These are phyloP conservation scores for Apiotrichum mycotoxinovorans DNA, from an alignment of 1,284 basidiomycete species.

Conservation along the genomic window DNA sequence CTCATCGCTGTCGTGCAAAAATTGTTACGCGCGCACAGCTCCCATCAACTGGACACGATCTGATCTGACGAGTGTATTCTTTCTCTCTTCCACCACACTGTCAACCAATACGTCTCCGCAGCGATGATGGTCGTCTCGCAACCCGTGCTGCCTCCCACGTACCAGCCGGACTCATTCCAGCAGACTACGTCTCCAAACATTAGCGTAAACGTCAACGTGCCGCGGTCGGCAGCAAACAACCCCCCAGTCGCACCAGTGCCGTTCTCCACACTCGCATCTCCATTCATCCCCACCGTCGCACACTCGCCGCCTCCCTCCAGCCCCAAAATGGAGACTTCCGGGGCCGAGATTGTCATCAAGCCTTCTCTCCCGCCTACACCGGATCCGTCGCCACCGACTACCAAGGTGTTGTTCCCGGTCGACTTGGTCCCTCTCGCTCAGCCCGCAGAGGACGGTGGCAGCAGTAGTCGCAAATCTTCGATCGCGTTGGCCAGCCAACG, in stretches of 20 bases:
- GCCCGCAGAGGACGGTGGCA: constrained; percentile 21
- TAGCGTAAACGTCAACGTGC: constrained; percentile 1
- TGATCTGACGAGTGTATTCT: neutral
- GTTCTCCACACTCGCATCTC: constrained; percentile 10
- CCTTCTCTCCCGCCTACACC: constrained; percentile 30
- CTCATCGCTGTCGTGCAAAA: too few species aligned
- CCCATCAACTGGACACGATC: too few species aligned
- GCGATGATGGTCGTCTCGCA: constrained; percentile 22
- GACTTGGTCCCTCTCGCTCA: constrained; percentile 33
- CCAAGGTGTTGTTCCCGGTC: constrained; percentile 26
- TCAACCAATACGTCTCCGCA: neutral
- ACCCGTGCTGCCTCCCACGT: constrained; percentile 18
- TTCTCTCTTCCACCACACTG: neutral
- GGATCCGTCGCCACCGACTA: constrained; percentile 29
- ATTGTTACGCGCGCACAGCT: neutral
- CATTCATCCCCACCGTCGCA: neutral
- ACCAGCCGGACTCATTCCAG: constrained; percentile 8
- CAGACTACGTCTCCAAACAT: neutral
- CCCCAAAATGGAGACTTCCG: constrained; percentile 1
- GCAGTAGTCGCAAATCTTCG: constrained; percentile 2
- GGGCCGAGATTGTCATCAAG: constrained; percentile 20
- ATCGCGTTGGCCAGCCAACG: neutral
- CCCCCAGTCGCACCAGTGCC: neutral
- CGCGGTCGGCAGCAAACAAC: neutral
- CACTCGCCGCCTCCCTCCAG: neutral